Evolutionary conservation across 179 eudicot genomes (phyloP).

Genomic region (Silene coronaria): DNA sequence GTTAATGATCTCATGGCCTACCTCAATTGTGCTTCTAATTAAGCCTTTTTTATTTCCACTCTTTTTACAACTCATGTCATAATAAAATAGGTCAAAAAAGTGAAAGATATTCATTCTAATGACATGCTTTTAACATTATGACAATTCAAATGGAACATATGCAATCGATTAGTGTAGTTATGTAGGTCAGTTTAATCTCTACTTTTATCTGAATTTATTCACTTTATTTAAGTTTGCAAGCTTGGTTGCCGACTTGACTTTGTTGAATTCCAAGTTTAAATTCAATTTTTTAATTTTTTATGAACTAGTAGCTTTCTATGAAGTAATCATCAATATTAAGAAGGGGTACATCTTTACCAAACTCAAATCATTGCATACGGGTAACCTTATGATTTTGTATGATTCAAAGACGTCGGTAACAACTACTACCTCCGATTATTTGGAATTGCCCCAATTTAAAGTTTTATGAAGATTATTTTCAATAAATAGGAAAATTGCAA

Average conservation of each 20-base stretch:
- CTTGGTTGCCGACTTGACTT: neutral
- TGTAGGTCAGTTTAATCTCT: neutral
- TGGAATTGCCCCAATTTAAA: too few species aligned
- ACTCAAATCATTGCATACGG: too few species aligned
- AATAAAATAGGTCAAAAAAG: constrained; percentile 21
- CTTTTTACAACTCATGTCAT: constrained; percentile 14
- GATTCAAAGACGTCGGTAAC: too few species aligned
- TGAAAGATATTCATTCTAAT: neutral
- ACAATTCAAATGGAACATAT: neutral
- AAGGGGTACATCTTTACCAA: neutral
- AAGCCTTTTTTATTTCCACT: neutral
- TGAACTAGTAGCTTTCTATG: neutral
- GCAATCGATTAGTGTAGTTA: neutral
- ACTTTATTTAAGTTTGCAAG: neutral
- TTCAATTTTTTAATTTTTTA: neutral
- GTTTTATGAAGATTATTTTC: too few species aligned
- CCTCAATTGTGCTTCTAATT: too few species aligned
- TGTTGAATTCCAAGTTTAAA: neutral
- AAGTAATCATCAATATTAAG: neutral
- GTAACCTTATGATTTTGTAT: too few species aligned
- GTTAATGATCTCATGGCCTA: too few species aligned
- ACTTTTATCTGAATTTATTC: neutral
- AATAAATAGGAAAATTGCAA: too few species aligned
- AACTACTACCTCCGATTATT: too few species aligned
- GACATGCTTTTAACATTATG: constrained; percentile 1